Conservation (phyloP, 805 yeast genomes). For the Tetrapisispora namnaoensis region DNA sequence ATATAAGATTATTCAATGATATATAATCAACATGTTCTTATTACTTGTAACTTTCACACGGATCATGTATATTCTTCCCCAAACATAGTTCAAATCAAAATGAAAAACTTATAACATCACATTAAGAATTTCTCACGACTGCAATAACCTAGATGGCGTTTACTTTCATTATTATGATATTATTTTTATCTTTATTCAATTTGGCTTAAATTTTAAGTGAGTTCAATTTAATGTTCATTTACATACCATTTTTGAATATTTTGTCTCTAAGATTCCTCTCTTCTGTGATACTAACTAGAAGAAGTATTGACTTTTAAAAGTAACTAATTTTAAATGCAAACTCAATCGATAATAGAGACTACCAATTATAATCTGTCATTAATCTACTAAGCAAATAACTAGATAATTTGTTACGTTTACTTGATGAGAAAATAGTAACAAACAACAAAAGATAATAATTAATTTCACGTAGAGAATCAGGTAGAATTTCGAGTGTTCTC, state of each 20-base stretch:
- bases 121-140: too few relatives aligned
- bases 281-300: not conserved
- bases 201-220: not conserved
- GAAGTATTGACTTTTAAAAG: not conserved
- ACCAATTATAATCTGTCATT: not conserved
- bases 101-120: too few relatives aligned
- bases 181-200: too few relatives aligned
- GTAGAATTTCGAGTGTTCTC: not conserved
- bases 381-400: not conserved
- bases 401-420: not conserved
- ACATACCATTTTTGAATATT: conserved; percentile 2
- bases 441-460: not conserved
- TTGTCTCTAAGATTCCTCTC: conserved; percentile 1
- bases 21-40: too few relatives aligned
- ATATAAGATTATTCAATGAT: too few relatives aligned
- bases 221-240: not conserved
- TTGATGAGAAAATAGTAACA: not conserved
- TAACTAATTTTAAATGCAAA: not conserved
- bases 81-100: too few relatives aligned
- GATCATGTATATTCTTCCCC: too few relatives aligned
- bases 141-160: too few relatives aligned
- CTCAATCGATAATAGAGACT: not conserved
- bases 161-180: too few relatives aligned
- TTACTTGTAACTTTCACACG: too few relatives aligned
- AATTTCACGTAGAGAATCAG: not conserved